Conservation (phyloP, 495 filamentous ascomycete genomes). For the Aspergillus steynii region DNA sequence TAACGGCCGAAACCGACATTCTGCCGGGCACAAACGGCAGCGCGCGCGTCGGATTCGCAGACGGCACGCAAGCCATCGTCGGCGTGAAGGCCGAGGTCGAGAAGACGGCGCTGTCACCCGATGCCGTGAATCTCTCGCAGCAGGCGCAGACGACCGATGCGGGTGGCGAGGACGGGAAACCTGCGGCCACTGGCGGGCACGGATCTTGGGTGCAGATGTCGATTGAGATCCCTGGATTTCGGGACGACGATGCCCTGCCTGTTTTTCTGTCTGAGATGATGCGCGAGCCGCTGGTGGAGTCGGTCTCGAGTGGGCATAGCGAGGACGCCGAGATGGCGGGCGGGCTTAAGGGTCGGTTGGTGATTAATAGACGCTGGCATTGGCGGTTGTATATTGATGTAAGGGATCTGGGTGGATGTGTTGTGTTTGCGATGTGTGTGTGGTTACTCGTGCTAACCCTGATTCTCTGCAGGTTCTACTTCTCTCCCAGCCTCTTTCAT, state of each 20-base stretch:
- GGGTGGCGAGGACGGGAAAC: constrained; percentile 28
- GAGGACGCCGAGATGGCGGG: constrained; percentile 48
- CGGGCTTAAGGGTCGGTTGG: constrained; percentile 66
- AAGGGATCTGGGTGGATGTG: constrained; percentile 26
- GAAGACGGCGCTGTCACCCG: constrained; percentile 48
- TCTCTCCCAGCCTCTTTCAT: constrained; percentile 86
- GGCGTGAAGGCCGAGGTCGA: constrained; percentile 95
- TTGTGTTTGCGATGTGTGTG: too few relatives aligned
- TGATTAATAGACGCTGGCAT: constrained; percentile 87
- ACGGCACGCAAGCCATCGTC: constrained; percentile 93
- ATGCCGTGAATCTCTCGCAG: constrained; percentile 27
- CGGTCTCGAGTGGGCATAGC: constrained; percentile 23
- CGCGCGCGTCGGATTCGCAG: constrained; percentile 89
- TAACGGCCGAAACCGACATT: constrained; percentile 85
- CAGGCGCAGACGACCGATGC: constrained; percentile 27
- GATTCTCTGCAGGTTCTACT: constrained; percentile 71
- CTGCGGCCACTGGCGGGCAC: constrained; percentile 36
- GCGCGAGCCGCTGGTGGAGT: constrained; percentile 78
- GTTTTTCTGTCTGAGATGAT: constrained; percentile 86
- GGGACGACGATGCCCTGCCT: constrained; percentile 89
- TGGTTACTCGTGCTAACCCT: constrained; percentile 6
- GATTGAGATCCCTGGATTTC: constrained; percentile 80
- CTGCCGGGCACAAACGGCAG: constrained; percentile 88
- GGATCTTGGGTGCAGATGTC: constrained; percentile 76
- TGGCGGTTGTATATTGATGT: constrained; percentile 97